A percentile compares a stretch with the other conserved stretches of the same genome.
phyloP scores from a whole-genome alignment of 2,329 filamentous ascomycete genomes.

The Colletotrichum viniferum region DNA sequence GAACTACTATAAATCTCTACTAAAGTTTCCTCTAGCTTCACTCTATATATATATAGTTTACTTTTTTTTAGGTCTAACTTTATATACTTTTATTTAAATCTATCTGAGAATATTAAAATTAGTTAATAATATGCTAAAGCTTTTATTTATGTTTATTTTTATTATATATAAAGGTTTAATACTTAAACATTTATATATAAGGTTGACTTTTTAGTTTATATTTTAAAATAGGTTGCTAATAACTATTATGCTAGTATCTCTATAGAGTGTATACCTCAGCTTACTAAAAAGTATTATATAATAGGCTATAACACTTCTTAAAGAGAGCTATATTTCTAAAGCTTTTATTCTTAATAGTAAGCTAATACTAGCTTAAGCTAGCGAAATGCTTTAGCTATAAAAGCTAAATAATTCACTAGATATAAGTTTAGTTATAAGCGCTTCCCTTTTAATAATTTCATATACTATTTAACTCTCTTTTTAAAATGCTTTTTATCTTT shows the following conservation, averaged over 20 bases:
- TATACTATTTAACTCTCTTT: too few relatives aligned
- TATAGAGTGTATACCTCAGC: neutral
- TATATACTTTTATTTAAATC: too few relatives aligned
- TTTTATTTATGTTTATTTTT: too few relatives aligned
- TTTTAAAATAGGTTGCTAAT: constrained; percentile 38
- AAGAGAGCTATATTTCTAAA: neutral
- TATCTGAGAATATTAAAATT: too few relatives aligned
- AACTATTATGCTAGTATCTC: neutral
- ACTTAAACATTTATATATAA: neutral
- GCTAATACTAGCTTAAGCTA: neutral
- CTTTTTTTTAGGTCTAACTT: too few relatives aligned
- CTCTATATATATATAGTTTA: too few relatives aligned
- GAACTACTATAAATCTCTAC: too few relatives aligned
- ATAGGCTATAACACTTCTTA: neutral
- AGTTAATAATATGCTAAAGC: too few relatives aligned
- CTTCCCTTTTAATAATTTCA: neutral
- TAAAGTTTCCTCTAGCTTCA: too few relatives aligned
- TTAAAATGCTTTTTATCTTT: too few relatives aligned
- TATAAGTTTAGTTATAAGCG: neutral
- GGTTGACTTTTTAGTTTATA: neutral
- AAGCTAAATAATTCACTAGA: neutral
- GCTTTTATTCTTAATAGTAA: neutral
- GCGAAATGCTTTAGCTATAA: too few relatives aligned
- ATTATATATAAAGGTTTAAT: neutral
- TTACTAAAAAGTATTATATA: neutral